Evolutionary conservation across 495 filamentous ascomycete genomes (phyloP), one percentile per base, ranked within the genome.

Genomic region (Echria macrotheca): DNA sequence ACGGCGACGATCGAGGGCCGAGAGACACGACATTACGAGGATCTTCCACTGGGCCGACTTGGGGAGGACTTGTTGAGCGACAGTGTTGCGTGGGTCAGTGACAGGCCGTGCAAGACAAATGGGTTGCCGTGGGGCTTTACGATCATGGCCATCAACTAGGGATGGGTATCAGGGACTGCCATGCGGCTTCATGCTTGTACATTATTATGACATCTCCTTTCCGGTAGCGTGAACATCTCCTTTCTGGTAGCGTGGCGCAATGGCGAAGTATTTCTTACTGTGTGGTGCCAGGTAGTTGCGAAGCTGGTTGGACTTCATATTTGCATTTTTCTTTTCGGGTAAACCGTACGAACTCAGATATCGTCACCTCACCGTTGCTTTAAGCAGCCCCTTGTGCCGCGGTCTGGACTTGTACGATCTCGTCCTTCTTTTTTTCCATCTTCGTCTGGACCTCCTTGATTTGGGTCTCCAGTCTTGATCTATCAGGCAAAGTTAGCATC

Each of bases 381-480:
- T 18, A 9, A 23, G 52, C 49, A 23, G 52, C 49, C 28, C 60
- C 61, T 42, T 76, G 73, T 4, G 70, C 62, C 24, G 64, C 59
- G 19, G 63, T 63, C 48, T 76, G 73, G 5, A 61, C 40, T 55
- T 75, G 70, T 25, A 76, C 71, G 28, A 76, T 76, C 44, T 76
- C 71, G 17, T 49, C 60, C 56, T 74, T 91, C 69, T 88, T 86
- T 58, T 79, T 81, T 61, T 97, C 91, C 48, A 84, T 82, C 69
- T 87, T 90, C 14, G 78, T 80, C 59, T 96, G 83, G 26, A 84
- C 79, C 29, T 84, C 83, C 54, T 81, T 74, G 54, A 98, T 91
- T 56, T 89, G 83, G 5, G 66, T 71, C 62, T 98, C 93, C 43
- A 95, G 76, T 11, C 93, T 81, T 55, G 85, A 84, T 53, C 91